These are phyloP conservation scores for Hypoxylon intermedium DNA, from an alignment of 495 filamentous ascomycete species.

Conservation along the genomic window DNA sequence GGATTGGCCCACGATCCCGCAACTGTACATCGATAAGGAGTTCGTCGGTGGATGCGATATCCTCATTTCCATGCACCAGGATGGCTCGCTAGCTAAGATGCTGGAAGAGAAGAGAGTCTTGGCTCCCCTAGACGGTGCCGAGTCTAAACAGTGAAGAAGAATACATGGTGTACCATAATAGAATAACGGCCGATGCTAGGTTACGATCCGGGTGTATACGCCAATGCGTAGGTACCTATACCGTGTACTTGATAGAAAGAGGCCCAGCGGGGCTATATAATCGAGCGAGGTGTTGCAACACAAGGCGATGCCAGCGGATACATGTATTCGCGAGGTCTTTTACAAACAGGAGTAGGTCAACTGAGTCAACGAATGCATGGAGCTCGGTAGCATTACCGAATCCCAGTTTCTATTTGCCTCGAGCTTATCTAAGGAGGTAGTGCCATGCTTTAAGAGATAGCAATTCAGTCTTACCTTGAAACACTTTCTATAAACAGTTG, in stretches of 20 bases:
- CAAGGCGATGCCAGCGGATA: background rate
- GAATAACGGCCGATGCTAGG: background rate
- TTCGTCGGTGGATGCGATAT: conserved; percentile 98
- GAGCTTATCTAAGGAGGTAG: background rate
- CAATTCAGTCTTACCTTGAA: too few species aligned
- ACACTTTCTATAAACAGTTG: too few species aligned
- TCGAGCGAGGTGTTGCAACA: too few species aligned
- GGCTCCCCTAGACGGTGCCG: conserved; percentile 41
- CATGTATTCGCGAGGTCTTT: background rate
- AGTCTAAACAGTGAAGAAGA: too few species aligned
- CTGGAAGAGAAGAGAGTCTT: conserved; percentile 89
- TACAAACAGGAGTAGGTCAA: background rate
- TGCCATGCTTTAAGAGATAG: background rate
- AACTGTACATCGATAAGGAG: conserved; percentile 92
- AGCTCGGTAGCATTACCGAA: background rate
- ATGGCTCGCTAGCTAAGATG: conserved; percentile 88
- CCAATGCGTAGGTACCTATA: too few species aligned
- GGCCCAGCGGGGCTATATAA: too few species aligned
- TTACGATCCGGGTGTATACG: conserved; percentile 13
- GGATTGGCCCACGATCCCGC: conserved; percentile 98
- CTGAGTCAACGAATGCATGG: background rate
- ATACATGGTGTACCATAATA: too few species aligned
- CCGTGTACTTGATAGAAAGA: too few species aligned
- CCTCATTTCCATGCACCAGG: conserved; percentile 95
- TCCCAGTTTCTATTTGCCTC: background rate